Base-by-base conservation (phyloP, 768 basidiomycete genomes). In the Tylopilus balloui region DNA sequence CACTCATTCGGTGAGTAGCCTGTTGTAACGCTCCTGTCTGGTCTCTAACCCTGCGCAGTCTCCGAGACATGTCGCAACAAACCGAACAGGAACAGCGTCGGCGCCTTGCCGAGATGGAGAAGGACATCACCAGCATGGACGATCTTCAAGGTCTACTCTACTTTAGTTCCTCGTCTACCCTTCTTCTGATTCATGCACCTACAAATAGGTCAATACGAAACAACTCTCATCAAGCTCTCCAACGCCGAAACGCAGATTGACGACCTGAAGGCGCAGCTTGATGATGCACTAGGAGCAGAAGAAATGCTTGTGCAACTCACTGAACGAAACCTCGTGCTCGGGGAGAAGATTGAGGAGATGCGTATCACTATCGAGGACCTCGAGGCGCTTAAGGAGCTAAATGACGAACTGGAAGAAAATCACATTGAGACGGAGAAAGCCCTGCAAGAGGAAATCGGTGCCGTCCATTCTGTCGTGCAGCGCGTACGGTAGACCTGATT, bases 331-430 rank as follows among this genome's bases (percentile, higher is more conserved):
- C 77, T 97, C 17, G 79, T 86, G 69, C 79, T 97, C 39, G 86
- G 90, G 52, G 95, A 97, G 90, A 94, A 93, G 82, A 92, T 97
- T 55, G 96, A 98, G 65, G 93, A 97, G 69, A 94, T 97, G 88
- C 81, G 92, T 12, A 85, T 91, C 47, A 90, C 89, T 0, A 92
- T 98, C 47, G 95, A 98, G 65, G 96, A 99, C 60, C 81, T 97
- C 4, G 96, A 99, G 63, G 83, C 93, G 11, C 79, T 99, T 35
- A 90, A 94, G 63, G 96, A 98, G 61, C 84, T 99, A 41, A 92
- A 87, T 48, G 95, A 99, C 53, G 96, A 99, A 69, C 78, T 99
- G 3, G 96, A 98, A 67, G 94, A 98, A 69, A 93, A 91, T 59
- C 95, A 98, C 54, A 64, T 89, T 3, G 95, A 96, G 67, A 90